Base-by-base conservation (phyloP, 495 filamentous ascomycete species). In the Sabuloglossum arenarium region DNA sequence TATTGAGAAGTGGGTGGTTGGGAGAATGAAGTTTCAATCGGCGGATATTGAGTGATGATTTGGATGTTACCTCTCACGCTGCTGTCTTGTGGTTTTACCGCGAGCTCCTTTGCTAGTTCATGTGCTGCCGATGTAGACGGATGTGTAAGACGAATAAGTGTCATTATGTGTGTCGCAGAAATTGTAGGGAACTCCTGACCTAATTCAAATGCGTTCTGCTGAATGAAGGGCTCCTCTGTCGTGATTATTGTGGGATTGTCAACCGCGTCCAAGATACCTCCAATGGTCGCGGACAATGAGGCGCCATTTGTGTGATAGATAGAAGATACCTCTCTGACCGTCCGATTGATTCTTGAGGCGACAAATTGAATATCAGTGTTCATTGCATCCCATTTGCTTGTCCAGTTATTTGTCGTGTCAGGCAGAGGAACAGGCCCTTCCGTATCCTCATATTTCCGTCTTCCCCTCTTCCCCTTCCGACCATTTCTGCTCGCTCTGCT, bases 281-380 rank as follows among this genome's bases (percentile, higher is more conserved):
- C 12, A 39, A 87, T 77, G 0, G 82, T 80, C 2, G 66, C 63
- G 19, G 72, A 58, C 4, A 80, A 52, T 14, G 79, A 81, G n/a
- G 75, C 76, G 10, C 75, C 73, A 57, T 78, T 75, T 11, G 70
- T 64, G 64, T 86, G 77, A 60, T 87, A 86, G 3, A 73, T 62
- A 1, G 81, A 85, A 0, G 69, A 61, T 5, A 86, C 73, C 12
- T 67, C 65, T 51, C 74, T 67, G n/a, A 63, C 66, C 6, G 72
- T 63, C 8, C 80, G 62, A 19, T 75, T 62, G 0, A 72, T 75
- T 23, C 74, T 64, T 6, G 70, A 66, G 27, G 67, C 62, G 32
- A 86, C 75, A 54, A 80, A 82, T 0, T 82, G 77, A 6, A 84
- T 68, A 59, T 82, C 76, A 27, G 71, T 67, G 55, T 65, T 71